Conservation (phyloP, 768 basidiomycete genomes). For the Roridomyces roridus region DNA sequence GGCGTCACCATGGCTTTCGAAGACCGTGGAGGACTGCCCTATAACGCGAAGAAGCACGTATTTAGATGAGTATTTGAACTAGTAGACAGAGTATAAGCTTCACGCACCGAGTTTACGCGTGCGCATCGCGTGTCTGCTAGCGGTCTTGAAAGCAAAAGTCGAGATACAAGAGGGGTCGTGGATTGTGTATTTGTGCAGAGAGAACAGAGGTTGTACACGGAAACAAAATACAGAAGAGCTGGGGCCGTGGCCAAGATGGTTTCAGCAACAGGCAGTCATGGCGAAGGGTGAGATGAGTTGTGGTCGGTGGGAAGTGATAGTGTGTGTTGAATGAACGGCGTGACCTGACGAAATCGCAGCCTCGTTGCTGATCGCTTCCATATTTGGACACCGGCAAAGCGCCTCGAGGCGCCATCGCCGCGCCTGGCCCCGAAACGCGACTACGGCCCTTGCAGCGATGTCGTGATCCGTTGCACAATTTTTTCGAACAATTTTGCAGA, state of each 20-base stretch:
- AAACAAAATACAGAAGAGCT: conserved; percentile 18
- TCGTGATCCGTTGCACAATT: conserved; percentile 57
- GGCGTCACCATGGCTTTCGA: conserved; percentile 44
- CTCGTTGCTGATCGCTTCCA: too few species aligned
- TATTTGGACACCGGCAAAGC: neutral
- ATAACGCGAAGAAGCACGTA: conserved; percentile 25
- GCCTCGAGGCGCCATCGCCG: neutral
- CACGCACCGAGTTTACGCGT: conserved; percentile 27
- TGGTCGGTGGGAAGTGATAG: neutral
- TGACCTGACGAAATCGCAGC: too few species aligned
- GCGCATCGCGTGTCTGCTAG: conserved; percentile 23
- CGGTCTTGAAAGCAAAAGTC: conserved; percentile 19
- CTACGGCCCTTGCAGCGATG: conserved; percentile 13
- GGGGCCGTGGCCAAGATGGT: neutral
- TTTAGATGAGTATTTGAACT: conserved; percentile 18
- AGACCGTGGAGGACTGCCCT: conserved; percentile 17
- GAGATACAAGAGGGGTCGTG: too few species aligned
- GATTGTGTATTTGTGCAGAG: conserved; percentile 22
- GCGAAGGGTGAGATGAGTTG: neutral
- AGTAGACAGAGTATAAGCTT: conserved; percentile 20
- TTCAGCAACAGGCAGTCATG: conserved; percentile 8
- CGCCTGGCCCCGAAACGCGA: neutral
- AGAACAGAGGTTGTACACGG: conserved; percentile 21
- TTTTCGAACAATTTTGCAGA: conserved; percentile 71
- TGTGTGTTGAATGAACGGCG: too few species aligned